A percentile compares a stretch with the other conserved stretches of the same genome.
Evolutionary conservation across 1,284 basidiomycete genomes (phyloP).

Genomic region (Earliella scabrosa): DNA sequence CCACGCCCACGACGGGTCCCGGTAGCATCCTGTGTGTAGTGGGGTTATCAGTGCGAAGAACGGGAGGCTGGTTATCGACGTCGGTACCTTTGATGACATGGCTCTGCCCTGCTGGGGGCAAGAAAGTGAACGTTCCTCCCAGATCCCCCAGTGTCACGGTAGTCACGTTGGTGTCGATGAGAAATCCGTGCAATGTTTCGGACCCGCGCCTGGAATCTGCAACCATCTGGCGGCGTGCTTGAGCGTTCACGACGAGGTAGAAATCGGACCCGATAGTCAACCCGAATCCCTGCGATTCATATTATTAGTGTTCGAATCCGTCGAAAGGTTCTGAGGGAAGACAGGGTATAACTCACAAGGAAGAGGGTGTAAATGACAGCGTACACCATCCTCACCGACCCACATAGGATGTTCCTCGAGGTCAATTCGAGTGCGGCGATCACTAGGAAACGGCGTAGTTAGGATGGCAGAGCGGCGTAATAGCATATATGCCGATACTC

Average conservation of each 20-base stretch:
- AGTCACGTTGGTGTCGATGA: conserved; percentile 56
- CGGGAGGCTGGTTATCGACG: too few relatives aligned
- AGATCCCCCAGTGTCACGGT: conserved; percentile 45
- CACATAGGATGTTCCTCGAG: conserved; percentile 82
- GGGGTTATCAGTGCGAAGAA: too few relatives aligned
- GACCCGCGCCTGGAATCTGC: conserved; percentile 42
- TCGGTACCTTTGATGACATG: conserved; percentile 55
- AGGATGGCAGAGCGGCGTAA: neutral
- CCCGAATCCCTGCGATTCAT: conserved; percentile 71
- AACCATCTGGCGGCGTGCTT: conserved; percentile 55
- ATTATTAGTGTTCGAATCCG: conserved; percentile 5
- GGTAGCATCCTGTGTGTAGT: conserved; percentile 65
- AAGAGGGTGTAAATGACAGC: conserved; percentile 89
- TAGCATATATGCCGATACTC: conserved; percentile 29
- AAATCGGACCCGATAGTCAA: conserved; percentile 87
- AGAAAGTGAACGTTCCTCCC: conserved; percentile 66
- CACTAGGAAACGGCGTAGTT: conserved; percentile 47
- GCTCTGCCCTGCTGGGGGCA: conserved; percentile 32
- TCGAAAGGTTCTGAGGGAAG: too few relatives aligned
- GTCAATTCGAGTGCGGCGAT: conserved; percentile 84
- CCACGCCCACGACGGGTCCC: conserved; percentile 77
- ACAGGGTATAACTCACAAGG: conserved; percentile 48
- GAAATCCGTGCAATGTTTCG: conserved; percentile 61
- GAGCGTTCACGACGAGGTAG: conserved; percentile 75
- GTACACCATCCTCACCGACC: conserved; percentile 88